Evolutionary conservation across 805 yeast species (phyloP).

Genomic region (Yamadazyma laniorum): DNA sequence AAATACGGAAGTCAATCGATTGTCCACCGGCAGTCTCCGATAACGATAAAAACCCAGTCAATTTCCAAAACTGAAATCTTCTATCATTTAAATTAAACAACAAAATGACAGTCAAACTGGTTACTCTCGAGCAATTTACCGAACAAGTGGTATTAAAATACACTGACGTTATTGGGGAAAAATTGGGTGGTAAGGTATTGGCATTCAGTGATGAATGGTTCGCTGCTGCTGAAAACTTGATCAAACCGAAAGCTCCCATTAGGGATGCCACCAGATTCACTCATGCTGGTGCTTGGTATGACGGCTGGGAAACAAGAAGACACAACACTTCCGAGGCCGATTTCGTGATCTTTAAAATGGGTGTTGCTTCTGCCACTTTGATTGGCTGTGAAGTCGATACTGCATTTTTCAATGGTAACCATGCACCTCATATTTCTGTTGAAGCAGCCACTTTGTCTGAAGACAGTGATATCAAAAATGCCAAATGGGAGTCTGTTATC

Average conservation of each 20-base stretch:
- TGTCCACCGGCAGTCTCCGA: slow-evolving; percentile 7
- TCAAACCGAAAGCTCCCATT: slow-evolving; percentile 77
- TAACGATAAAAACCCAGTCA: not conserved
- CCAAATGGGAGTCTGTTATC: slow-evolving; percentile 70
- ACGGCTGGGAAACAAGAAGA: slow-evolving; percentile 98
- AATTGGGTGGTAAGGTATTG: slow-evolving; percentile 75
- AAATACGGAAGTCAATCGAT: no score
- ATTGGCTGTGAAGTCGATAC: slow-evolving; percentile 91
- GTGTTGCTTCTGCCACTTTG: slow-evolving; percentile 76
- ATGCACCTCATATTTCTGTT: slow-evolving; percentile 86
- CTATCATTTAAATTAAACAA: not conserved
- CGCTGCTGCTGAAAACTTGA: slow-evolving; percentile 85
- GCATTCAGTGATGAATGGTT: slow-evolving; percentile 88
- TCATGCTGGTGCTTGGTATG: slow-evolving; percentile 94
- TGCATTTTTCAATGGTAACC: slow-evolving; percentile 91
- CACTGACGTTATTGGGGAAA: slow-evolving; percentile 80
- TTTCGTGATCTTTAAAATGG: slow-evolving; percentile 81
- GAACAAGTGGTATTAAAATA: slow-evolving; percentile 48
- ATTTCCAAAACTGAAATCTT: no score
- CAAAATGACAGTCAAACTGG: slow-evolving; percentile 16
- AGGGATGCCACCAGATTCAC: slow-evolving; percentile 78
- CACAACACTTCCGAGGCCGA: slow-evolving; percentile 84
- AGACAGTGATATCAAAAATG: slow-evolving; percentile 30
- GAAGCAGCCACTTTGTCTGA: slow-evolving; percentile 57
- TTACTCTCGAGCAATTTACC: slow-evolving; percentile 41